These are phyloP conservation scores for Lentinus brumalis DNA, from an alignment of 768 basidiomycete genomes.

Conservation along the genomic window DNA sequence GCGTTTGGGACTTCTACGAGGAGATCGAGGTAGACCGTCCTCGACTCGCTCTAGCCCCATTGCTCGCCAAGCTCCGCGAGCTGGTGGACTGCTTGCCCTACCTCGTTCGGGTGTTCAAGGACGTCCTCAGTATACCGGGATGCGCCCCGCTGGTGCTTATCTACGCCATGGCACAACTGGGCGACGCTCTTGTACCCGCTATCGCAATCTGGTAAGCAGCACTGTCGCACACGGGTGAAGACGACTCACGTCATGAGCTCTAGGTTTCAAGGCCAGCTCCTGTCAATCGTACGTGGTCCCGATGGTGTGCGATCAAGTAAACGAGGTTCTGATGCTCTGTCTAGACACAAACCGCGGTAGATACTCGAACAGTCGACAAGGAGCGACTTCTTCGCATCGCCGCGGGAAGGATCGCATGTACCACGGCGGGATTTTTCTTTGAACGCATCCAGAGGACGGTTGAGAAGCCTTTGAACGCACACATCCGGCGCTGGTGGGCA, in stretches of 20 bases:
- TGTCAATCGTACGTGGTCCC: constrained; percentile 52
- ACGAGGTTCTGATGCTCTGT: constrained; percentile 1
- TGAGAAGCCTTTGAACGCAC: constrained; percentile 49
- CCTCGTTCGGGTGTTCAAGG: constrained; percentile 66
- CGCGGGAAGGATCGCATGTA: constrained; percentile 55
- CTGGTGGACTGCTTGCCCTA: constrained; percentile 54
- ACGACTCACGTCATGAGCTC: neutral
- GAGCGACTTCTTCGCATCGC: constrained; percentile 55
- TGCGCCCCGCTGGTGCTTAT: constrained; percentile 51
- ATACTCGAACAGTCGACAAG: constrained; percentile 63
- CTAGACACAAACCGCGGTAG: constrained; percentile 68
- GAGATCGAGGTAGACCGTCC: constrained; percentile 45
- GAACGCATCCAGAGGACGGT: constrained; percentile 32
- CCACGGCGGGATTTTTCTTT: constrained; percentile 47
- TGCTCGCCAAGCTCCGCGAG: constrained; percentile 48
- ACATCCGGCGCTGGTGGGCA: constrained; percentile 63
- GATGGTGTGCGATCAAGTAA: neutral
- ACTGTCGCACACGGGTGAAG: constrained; percentile 32
- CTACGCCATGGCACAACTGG: constrained; percentile 47
- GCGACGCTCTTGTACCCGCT: constrained; percentile 59
- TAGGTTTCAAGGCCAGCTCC: constrained; percentile 61
- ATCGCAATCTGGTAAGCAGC: constrained; percentile 54
- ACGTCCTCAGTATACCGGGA: constrained; percentile 52
- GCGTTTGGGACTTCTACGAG: constrained; percentile 80
- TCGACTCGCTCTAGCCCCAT: constrained; percentile 43